These are phyloP conservation scores for Epichloe sylvatica DNA, from an alignment of 2,329 filamentous ascomycete genomes.

Conservation along the genomic window DNA sequence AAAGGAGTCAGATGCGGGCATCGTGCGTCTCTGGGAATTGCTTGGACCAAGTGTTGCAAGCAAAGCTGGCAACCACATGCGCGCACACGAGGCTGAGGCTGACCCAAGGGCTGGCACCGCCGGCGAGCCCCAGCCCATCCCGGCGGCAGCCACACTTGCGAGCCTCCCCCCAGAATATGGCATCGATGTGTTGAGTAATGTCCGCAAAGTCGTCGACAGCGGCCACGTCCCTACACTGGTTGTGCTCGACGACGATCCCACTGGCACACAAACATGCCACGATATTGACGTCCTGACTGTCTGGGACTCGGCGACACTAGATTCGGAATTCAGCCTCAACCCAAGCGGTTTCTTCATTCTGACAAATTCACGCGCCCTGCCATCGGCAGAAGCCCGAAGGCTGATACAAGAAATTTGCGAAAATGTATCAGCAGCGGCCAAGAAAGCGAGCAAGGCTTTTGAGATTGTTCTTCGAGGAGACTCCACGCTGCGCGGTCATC, in stretches of 20 bases:
- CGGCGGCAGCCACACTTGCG: constrained; percentile 11
- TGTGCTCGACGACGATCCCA: constrained; percentile 41
- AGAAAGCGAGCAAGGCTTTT: constrained; percentile 24
- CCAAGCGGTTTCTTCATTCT: constrained; percentile 42
- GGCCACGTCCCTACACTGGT: constrained; percentile 21
- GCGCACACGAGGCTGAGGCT: neutral
- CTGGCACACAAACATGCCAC: constrained; percentile 46
- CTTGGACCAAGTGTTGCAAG: constrained; percentile 11
- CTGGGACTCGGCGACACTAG: constrained; percentile 33
- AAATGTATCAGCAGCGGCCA: constrained; percentile 33
- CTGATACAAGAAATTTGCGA: constrained; percentile 35
- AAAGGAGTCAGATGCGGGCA: constrained; percentile 21
- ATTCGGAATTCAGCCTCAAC: constrained; percentile 26
- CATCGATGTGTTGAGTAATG: constrained; percentile 11
- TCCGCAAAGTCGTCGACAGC: constrained; percentile 8
- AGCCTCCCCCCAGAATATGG: constrained; percentile 11
- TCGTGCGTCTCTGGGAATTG: constrained; percentile 25
- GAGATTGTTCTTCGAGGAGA: constrained; percentile 43
- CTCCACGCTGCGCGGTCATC: constrained; percentile 41
- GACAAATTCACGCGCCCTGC: constrained; percentile 42
- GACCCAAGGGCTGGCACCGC: neutral
- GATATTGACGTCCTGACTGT: constrained; percentile 40
- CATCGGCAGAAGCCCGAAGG: constrained; percentile 28
- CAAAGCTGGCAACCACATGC: neutral
- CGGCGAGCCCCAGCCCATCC: constrained; percentile 3